Conservation (phyloP, 1,139 yeast species). For the Pichia sp. region DNA sequence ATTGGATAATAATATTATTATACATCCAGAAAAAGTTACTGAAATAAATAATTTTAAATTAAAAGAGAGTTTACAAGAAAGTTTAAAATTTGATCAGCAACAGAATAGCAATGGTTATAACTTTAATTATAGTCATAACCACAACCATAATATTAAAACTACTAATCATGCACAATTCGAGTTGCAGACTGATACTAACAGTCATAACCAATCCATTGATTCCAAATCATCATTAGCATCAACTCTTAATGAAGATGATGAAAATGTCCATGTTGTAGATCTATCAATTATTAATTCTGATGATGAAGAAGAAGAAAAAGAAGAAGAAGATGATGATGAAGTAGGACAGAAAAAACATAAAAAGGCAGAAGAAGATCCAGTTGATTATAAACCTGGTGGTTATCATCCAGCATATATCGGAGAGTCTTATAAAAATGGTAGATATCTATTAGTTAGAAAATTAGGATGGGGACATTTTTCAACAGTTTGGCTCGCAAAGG, state of each 20-base stretch:
- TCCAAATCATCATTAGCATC: not conserved
- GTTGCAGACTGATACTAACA: not conserved
- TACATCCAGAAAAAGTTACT: constrained; percentile 5
- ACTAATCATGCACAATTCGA: not conserved
- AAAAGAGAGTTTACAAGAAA: constrained; percentile 17
- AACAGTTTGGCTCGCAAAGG: constrained; percentile 82
- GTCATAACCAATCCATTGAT: not conserved
- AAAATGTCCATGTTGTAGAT: constrained; percentile 20
- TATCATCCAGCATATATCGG: constrained; percentile 82
- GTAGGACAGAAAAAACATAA: constrained; percentile 16
- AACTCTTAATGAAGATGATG: not conserved
- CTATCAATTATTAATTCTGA: constrained; percentile 9
- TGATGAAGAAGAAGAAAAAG: constrained; percentile 20
- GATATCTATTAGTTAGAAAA: constrained; percentile 66
- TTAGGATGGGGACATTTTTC: constrained; percentile 92
- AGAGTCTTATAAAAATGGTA: constrained; percentile 55
- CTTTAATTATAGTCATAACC: not conserved
- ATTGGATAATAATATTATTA: constrained; percentile 4
- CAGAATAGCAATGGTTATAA: not conserved
- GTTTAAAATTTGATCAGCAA: not conserved
- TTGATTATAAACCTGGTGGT: constrained; percentile 77
- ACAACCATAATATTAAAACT: not conserved
- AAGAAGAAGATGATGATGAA: too few relatives aligned
- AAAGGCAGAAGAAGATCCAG: constrained; percentile 53
- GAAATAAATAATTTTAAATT: not conserved